phyloP scores from a whole-genome alignment of 2,329 filamentous ascomycete genomes.

The Pseudopithomyces maydicus region DNA sequence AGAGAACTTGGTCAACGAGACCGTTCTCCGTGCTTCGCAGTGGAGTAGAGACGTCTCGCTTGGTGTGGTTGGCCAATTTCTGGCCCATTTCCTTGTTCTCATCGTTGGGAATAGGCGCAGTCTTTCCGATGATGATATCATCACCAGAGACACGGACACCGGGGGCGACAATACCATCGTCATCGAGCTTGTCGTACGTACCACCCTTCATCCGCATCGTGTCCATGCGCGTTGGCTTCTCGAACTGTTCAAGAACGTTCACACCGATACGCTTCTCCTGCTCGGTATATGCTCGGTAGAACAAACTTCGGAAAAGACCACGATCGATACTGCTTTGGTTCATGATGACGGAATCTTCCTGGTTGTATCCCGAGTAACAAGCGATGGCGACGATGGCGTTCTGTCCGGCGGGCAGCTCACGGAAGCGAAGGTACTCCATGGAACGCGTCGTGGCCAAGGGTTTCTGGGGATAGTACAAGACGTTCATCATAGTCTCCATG shows the following conservation, averaged over 20 bases:
- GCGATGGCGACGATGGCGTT: conserved; percentile 98
- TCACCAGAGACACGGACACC: conserved; percentile 95
- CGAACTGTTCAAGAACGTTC: conserved; percentile 89
- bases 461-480: conserved; percentile 98
- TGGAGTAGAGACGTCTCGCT: conserved; percentile 94
- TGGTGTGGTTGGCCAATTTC: conserved; percentile 85
- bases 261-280: conserved; percentile 96
- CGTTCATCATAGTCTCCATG: conserved; percentile 99
- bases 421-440: conserved; percentile 99
- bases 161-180: conserved; percentile 92
- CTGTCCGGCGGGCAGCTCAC: conserved; percentile 93
- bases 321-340: conserved; percentile 99
- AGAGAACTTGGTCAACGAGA: conserved; percentile 89
- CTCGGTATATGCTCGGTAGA: conserved; percentile 97
- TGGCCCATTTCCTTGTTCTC: conserved; percentile 91
- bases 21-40: conserved; percentile 95
- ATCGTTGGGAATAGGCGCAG: conserved; percentile 84
- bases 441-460: conserved; percentile 93
- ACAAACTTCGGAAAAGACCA: conserved; percentile 94
- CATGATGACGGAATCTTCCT: conserved; percentile 99
- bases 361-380: conserved; percentile 98
- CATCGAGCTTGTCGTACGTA: conserved; percentile 96
- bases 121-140: conserved; percentile 99
- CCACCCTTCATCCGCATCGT: conserved; percentile 92
- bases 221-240: conserved; percentile 88